Evolutionary conservation across 306 rosid genomes (phyloP).

Genomic region (Rosa chinensis): DNA sequence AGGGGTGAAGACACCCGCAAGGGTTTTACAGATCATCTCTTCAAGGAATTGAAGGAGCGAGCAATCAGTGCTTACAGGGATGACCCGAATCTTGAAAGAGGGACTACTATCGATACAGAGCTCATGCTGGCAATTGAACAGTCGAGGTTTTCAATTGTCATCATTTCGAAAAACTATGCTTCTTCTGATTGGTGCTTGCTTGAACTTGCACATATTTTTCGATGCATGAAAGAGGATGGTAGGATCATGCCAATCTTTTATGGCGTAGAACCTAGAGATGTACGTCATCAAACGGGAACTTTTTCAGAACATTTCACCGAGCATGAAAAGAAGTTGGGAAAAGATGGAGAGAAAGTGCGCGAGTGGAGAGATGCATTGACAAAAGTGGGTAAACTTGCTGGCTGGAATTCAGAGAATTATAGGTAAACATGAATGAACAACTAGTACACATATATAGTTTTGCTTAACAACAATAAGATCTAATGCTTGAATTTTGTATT

Average conservation of each 20-base stretch:
- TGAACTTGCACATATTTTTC: constrained; percentile 4
- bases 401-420: background rate
- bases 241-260: constrained; percentile 17
- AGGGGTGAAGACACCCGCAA: no score
- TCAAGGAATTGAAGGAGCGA: background rate
- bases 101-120: background rate
- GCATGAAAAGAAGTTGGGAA: background rate
- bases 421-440: background rate
- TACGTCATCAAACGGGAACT: constrained; percentile 2
- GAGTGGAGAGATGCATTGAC: constrained; percentile 13
- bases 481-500: no score
- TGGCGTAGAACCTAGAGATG: constrained; percentile 10
- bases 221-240: background rate
- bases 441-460: background rate
- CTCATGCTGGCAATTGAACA: background rate
- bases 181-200: background rate
- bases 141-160: background rate
- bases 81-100: background rate
- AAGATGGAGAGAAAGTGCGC: background rate
- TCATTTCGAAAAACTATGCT: background rate
- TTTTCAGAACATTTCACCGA: background rate
- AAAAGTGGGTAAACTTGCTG: constrained; percentile 14
- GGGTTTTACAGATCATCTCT: background rate
- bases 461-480: no score
- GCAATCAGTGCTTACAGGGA: constrained; percentile 1